Evolutionary conservation across 352 stramenopile species (phyloP), one percentile per base, ranked within the genome.

Genomic region (Globisporangium ultimum): DNA sequence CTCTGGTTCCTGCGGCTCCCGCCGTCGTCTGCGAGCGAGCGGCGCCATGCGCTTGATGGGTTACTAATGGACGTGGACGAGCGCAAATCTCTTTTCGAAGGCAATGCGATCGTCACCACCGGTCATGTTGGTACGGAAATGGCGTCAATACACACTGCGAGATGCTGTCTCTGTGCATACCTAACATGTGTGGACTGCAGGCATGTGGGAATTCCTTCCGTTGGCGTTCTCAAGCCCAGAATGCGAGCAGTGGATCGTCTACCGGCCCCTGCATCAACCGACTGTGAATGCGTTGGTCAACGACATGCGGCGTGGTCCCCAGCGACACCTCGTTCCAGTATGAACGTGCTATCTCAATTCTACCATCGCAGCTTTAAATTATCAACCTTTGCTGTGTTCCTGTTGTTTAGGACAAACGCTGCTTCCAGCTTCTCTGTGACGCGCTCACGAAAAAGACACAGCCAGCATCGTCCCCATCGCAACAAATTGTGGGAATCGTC

Each of bases 181-280:
- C 41, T n/a, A 22, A 32, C 53, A 5, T 32, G 24, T 32, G 24
- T 32, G 24, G 24, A 32, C 24, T 32, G 24, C 24, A 57, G 78
- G 78, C 17, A 68, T 84, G 56, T 88, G 78, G 78, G 78, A 88
- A 57, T 50, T 84, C 18, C 60, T 88, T n/a, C 75, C 78, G 14
- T 36, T 63, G 3, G 61, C 65, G 38, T 65, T 88, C 3, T 46
- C 67, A 1, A 48, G 79, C 15, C 67, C 72, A 1, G 47, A 54
- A 8, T 58, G 66, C 22, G 68, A 70, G 38, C 78, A 88, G 60
- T 88, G 68, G 75, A 70, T 88, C 54, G 78, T 88, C 54, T 84
- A 86, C 40, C 73, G 78, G 0, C 75, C 78, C 15, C 66, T 88
- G 46, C 78, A 86, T 51, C 64, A 84, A 36, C 17, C 17, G 11